Conservation (phyloP, 768 basidiomycete species). For the Calocybe cyanea region DNA sequence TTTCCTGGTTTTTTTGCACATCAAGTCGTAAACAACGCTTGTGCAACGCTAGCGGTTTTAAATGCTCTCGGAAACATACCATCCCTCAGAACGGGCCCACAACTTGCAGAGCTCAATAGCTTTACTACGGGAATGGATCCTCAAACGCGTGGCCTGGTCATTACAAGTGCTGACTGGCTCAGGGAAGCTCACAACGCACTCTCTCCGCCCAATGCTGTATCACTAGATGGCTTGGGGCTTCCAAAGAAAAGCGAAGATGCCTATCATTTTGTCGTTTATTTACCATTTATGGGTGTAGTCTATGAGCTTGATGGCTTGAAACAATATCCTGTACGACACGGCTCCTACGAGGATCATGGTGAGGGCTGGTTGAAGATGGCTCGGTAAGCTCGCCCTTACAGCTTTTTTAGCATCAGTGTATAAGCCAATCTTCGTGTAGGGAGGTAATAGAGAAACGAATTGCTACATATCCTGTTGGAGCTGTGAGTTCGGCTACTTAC, state of each 20-base stretch:
- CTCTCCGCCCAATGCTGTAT: constrained; percentile 85
- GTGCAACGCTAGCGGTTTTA: constrained; percentile 91
- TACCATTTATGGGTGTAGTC: constrained; percentile 77
- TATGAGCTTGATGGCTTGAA: constrained; percentile 96
- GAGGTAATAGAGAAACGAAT: constrained; percentile 87
- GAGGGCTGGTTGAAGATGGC: constrained; percentile 86
- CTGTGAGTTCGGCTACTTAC: constrained; percentile 51
- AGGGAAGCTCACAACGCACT: constrained; percentile 89
- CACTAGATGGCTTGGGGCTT: constrained; percentile 77
- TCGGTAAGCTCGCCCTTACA: constrained; percentile 40
- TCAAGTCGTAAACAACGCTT: constrained; percentile 94
- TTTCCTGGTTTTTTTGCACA: constrained; percentile 92
- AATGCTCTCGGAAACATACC: constrained; percentile 87
- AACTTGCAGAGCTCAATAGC: constrained; percentile 66
- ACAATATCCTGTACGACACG: constrained; percentile 74
- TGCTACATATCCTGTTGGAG: constrained; percentile 82
- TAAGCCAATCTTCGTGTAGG: constrained; percentile 34
- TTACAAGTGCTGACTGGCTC: constrained; percentile 79
- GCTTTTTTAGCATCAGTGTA: constrained; percentile 4
- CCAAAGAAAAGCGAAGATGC: constrained; percentile 73
- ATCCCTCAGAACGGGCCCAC: constrained; percentile 55
- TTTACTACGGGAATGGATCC: constrained; percentile 89
- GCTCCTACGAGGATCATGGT: constrained; percentile 57
- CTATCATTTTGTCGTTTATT: constrained; percentile 95
- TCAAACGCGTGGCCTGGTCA: constrained; percentile 74